These are phyloP conservation scores for Umbelopsis isabellina DNA, from an alignment of 192 early-diverging fungal species.

Conservation along the genomic window DNA sequence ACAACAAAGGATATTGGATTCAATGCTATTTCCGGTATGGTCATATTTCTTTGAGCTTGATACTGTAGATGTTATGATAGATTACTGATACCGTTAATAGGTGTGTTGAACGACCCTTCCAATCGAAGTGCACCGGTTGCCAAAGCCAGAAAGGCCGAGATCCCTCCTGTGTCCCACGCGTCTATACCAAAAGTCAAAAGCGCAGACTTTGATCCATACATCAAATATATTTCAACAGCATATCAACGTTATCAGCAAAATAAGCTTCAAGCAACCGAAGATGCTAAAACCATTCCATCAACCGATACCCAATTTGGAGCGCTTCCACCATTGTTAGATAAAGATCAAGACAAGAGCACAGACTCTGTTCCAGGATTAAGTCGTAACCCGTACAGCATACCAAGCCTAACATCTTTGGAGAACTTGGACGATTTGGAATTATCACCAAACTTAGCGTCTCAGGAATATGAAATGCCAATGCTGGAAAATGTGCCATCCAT, in stretches of 20 bases:
- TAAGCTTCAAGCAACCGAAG: constrained; percentile 42
- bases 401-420: constrained; percentile 39
- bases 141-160: constrained; percentile 59
- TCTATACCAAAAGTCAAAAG: constrained; percentile 68
- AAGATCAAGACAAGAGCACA: constrained; percentile 41
- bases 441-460: constrained; percentile 30
- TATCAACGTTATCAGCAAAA: constrained; percentile 85
- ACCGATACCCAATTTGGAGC: constrained; percentile 51
- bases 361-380: constrained; percentile 17
- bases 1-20: constrained; percentile 76
- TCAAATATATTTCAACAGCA: constrained; percentile 68
- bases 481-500: constrained; percentile 86
- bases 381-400: constrained; percentile 58
- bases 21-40: constrained; percentile 69
- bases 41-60: constrained; percentile 12
- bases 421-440: constrained; percentile 37
- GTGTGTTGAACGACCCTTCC: constrained; percentile 74
- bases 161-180: constrained; percentile 59
- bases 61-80: neutral
- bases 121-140: constrained; percentile 45
- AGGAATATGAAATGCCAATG: constrained; percentile 61
- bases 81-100: constrained; percentile 41
- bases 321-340: constrained; percentile 54
- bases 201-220: constrained; percentile 88
- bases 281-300: constrained; percentile 4